Evolutionary conservation across 2,329 filamentous ascomycete genomes (phyloP), one percentile per base, ranked within the genome.

Genomic region (Dendrostoma leiphaemia): DNA sequence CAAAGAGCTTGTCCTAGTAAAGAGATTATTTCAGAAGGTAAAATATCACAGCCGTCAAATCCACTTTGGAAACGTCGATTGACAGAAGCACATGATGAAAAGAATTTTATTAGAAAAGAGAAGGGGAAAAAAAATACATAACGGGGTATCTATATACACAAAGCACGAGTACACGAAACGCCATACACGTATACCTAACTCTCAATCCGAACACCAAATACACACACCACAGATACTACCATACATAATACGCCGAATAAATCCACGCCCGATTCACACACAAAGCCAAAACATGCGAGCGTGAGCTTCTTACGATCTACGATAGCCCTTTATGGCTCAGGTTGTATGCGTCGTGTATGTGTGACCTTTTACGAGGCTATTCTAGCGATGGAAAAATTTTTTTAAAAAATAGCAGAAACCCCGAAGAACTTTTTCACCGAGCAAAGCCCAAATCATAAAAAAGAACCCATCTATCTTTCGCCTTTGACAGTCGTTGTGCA

Each of bases 201-300:
- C 15, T 37, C 12, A 58, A 23, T 52, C 31, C 53, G 38, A 59
- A 43, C 54, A 50, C 59, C 10, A 62, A 47, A 57, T 31, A 61
- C 51, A 31, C 23, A 46, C 31, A 32, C 41, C 15, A 43, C 21
- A 35, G 38, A 24, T 46, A 54, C 28, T 35, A 49, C 48, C 38
- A 44, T 32, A 54, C 50, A 45, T 26, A 43, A 54, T 34, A 53
- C 38, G 24, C 49, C 49, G 32, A 51, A 40, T 43, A 35, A 15
- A 47, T 43, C 28, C 51, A 45, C 19, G 32, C 60, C 59, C 65
- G 63, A 65, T 68, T 67, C 66, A 70, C 67, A 66, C 65, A 63
- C 67, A 50, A 62, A 48, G 40, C 47, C 26, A 29, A 40, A 41
- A 41, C 43, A 35, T 26, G 28, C 29, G 48, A 35, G 48, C 43